Evolutionary conservation across 768 basidiomycete genomes (phyloP).

Genomic region (Sporobolomyces pararoseus): DNA sequence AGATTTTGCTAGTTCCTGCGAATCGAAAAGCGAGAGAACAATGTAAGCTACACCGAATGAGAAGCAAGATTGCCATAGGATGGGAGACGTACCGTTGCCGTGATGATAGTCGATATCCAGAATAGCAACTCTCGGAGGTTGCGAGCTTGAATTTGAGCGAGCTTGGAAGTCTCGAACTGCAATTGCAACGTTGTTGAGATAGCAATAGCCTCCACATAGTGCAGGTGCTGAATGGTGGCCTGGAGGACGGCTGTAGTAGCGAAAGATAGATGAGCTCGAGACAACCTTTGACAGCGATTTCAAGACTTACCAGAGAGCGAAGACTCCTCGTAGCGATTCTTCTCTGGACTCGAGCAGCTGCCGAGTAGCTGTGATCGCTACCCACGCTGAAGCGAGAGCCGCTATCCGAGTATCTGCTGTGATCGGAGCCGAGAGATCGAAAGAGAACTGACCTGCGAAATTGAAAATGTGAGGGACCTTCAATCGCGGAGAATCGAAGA

Average conservation of each 20-base stretch:
- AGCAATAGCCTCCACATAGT: slow-evolving; percentile 51
- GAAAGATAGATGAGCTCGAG: neutral
- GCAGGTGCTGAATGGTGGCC: slow-evolving; percentile 49
- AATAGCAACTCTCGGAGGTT: slow-evolving; percentile 45
- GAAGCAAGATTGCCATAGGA: too few species aligned
- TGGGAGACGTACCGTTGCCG: slow-evolving; percentile 48
- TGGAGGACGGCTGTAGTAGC: slow-evolving; percentile 46
- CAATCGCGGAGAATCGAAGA: too few species aligned
- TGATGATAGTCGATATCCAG: slow-evolving; percentile 52
- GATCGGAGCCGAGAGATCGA: slow-evolving; percentile 50
- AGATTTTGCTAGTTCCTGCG: slow-evolving; percentile 47
- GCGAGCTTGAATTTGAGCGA: neutral
- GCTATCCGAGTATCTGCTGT: slow-evolving; percentile 49
- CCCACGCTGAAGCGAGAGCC: slow-evolving; percentile 46
- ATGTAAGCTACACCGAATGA: neutral
- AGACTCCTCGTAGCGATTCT: neutral
- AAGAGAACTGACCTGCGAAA: slow-evolving; percentile 47
- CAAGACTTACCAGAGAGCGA: slow-evolving; percentile 24
- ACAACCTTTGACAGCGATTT: neutral
- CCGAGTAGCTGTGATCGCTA: slow-evolving; percentile 46
- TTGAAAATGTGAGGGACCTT: too few species aligned
- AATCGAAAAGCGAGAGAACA: neutral
- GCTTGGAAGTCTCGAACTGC: slow-evolving; percentile 48
- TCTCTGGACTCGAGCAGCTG: too few species aligned
- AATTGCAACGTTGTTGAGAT: slow-evolving; percentile 49